phyloP scores from a whole-genome alignment of 257 asterid species.

The Vinca minor region DNA sequence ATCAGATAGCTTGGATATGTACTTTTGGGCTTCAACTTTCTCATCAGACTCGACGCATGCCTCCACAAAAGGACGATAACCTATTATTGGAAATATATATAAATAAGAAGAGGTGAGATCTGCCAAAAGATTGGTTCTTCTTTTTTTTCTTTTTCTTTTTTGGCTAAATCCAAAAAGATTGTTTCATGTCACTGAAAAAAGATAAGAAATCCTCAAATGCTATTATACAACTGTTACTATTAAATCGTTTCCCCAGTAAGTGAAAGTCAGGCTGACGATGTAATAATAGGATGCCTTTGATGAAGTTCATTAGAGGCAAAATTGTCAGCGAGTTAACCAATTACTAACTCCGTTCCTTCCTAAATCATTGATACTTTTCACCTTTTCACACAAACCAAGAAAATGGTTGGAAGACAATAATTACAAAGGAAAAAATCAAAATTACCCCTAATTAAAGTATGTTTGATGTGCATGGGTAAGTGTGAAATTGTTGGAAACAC shows the following conservation, averaged over 20 bases:
- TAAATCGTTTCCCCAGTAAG: background rate
- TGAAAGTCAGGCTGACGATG: background rate
- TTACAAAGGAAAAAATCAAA: too few relatives aligned
- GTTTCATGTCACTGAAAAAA: background rate
- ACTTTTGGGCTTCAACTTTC: conserved; percentile 77
- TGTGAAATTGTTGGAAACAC: too few relatives aligned
- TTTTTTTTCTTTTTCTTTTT: too few relatives aligned
- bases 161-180: too few relatives aligned
- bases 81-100: conserved; percentile 26
- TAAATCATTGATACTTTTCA: too few relatives aligned
- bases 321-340: too few relatives aligned
- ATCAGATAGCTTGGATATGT: conserved; percentile 83
- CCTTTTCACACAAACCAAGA: too few relatives aligned
- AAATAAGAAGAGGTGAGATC: background rate
- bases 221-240: background rate
- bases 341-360: too few relatives aligned
- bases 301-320: background rate
- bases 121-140: too few relatives aligned
- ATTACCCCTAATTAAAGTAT: too few relatives aligned
- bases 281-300: background rate
- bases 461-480: too few relatives aligned
- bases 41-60: conserved; percentile 88
- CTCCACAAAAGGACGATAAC: conserved; percentile 95
- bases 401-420: too few relatives aligned
- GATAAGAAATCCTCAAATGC: background rate